Percentiles rank a stretch among this genome's conserved stretches.
phyloP scores from a whole-genome alignment of 495 filamentous ascomycete genomes.

The Xylaria palmicola region DNA sequence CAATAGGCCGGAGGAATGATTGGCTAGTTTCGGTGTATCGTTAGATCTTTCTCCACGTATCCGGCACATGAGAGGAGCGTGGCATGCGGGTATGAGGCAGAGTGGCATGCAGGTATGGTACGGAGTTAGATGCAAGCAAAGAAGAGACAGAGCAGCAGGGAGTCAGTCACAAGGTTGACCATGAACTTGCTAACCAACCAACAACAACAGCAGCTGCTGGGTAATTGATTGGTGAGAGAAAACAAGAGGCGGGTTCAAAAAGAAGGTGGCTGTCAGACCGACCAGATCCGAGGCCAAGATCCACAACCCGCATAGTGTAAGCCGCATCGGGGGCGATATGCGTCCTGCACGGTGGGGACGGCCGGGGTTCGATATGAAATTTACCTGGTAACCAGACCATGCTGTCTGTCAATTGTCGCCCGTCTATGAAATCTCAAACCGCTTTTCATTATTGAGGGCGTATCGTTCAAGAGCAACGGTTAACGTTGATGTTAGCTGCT shows the following conservation, averaged over 20 bases:
- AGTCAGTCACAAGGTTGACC: not conserved
- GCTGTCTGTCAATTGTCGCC: too few species aligned
- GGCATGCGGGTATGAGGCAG: conserved; percentile 2
- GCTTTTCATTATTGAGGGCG: too few species aligned
- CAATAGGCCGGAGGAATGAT: not conserved
- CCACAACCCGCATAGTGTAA: conserved; percentile 10
- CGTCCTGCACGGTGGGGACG: too few species aligned
- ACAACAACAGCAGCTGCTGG: not conserved
- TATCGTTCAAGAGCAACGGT: too few species aligned
- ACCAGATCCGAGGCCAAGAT: conserved; percentile 2
- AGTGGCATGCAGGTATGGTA: not conserved
- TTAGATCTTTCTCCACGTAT: conserved; percentile 8
- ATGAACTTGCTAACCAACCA: conserved; percentile 4
- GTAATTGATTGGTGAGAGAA: conserved; percentile 13
- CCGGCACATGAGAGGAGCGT: conserved; percentile 4
- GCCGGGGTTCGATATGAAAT: too few species aligned
- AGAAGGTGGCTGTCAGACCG: conserved; percentile 9
- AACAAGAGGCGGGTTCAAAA: conserved; percentile 15
- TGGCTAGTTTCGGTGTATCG: not conserved
- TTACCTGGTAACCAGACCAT: too few species aligned
- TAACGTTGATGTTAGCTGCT: too few species aligned
- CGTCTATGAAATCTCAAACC: too few species aligned
- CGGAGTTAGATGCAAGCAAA: not conserved
- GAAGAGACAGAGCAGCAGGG: not conserved
- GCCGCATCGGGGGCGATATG: conserved; percentile 8